Evolutionary conservation across 371 early-diverging fungal species (phyloP).

Genomic region (Spraguea lophii): DNA sequence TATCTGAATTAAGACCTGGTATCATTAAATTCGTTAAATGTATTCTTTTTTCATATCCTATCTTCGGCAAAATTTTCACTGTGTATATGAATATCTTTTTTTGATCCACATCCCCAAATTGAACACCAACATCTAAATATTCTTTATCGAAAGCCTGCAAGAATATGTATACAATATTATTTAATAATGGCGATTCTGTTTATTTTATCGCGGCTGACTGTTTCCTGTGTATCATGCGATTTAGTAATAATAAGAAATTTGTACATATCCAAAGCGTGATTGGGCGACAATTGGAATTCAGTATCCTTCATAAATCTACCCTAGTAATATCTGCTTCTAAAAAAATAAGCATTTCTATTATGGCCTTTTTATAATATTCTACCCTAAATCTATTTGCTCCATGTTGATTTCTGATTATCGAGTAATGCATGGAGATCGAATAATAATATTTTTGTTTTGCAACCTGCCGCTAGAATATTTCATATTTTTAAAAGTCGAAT

Average conservation of each 20-base stretch:
- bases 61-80: slow-evolving; percentile 71
- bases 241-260: slow-evolving; percentile 64
- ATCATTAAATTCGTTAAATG: slow-evolving; percentile 99
- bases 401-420: slow-evolving; percentile 92
- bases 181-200: slow-evolving; percentile 70
- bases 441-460: slow-evolving; percentile 71
- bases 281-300: slow-evolving; percentile 59
- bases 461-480: slow-evolving; percentile 79
- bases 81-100: slow-evolving; percentile 97
- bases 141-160: slow-evolving; percentile 98
- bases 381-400: slow-evolving; percentile 68
- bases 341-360: slow-evolving; percentile 66
- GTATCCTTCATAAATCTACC: slow-evolving; percentile 78
- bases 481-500: slow-evolving; percentile 88
- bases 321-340: slow-evolving; percentile 60
- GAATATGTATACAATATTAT: slow-evolving; percentile 82
- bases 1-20: slow-evolving; percentile 75
- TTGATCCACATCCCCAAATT: slow-evolving; percentile 98
- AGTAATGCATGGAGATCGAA: slow-evolving; percentile 95
- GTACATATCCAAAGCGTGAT: slow-evolving; percentile 81
- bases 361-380: slow-evolving; percentile 72
- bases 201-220: slow-evolving; percentile 99
- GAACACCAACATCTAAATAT: slow-evolving; percentile 80
- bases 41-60: slow-evolving; percentile 87
- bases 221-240: slow-evolving; percentile 85